These are phyloP conservation scores for Coniochaeta sp. DNA, from an alignment of 2,329 filamentous ascomycete genomes.

Conservation along the genomic window DNA sequence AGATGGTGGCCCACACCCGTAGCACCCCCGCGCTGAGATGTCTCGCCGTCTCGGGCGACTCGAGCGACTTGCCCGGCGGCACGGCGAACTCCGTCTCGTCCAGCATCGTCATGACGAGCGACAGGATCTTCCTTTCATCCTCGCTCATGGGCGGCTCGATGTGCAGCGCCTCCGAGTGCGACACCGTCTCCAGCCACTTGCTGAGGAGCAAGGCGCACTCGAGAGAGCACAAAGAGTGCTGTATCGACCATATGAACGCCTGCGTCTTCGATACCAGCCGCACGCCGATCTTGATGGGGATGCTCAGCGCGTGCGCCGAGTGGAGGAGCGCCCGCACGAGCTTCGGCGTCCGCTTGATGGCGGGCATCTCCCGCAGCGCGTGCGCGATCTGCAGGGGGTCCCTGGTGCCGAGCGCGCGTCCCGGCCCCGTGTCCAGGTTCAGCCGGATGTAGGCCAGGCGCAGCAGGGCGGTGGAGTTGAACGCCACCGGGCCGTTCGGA, in stretches of 20 bases:
- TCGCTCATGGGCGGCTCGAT: background rate
- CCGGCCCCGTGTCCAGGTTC: conserved; percentile 34
- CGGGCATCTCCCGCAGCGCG: conserved; percentile 32
- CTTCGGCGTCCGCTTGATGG: conserved; percentile 32
- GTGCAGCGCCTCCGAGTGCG: background rate
- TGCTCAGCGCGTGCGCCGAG: conserved; percentile 45
- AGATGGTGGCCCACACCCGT: conserved; percentile 11
- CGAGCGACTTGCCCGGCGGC: background rate
- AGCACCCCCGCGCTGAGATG: conserved; percentile 8
- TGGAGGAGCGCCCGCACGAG: conserved; percentile 43
- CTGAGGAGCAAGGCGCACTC: conserved; percentile 40
- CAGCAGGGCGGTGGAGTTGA: conserved; percentile 31
- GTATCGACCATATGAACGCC: conserved; percentile 47
- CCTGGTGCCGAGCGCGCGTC: conserved; percentile 36
- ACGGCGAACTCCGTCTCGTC: conserved; percentile 10
- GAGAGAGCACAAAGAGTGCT: conserved; percentile 45
- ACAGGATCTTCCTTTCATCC: conserved; percentile 6
- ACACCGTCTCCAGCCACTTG: conserved; percentile 28
- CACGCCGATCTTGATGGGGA: conserved; percentile 44
- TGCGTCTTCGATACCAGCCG: conserved; percentile 44
- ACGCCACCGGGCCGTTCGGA: conserved; percentile 43
- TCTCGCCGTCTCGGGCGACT: conserved; percentile 2
- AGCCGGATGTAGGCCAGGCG: conserved; percentile 21
- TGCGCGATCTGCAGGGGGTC: conserved; percentile 36
- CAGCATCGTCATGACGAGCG: conserved; percentile 9